phyloP scores from a whole-genome alignment of 2,329 filamentous ascomycete genomes.

The Fusarium sp. region DNA sequence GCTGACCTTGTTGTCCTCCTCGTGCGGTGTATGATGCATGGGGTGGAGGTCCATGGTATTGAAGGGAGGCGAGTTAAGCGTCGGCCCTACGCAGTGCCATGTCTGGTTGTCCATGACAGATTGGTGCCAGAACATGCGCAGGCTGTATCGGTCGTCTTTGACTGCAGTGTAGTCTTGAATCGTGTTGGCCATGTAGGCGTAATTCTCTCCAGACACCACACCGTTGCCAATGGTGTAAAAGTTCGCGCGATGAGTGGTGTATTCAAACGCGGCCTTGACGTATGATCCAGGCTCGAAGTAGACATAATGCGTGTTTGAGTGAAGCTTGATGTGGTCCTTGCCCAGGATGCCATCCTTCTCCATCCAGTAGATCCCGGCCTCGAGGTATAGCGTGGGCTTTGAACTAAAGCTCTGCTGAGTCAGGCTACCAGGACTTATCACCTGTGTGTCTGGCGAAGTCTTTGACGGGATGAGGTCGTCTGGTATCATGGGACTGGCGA shows the following conservation, averaged over 20 bases:
- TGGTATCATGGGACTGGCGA: background rate
- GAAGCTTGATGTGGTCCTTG: slow-evolving; percentile 34
- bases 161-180: slow-evolving; percentile 43
- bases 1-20: slow-evolving; percentile 24
- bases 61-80: slow-evolving; percentile 50
- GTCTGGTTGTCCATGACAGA: slow-evolving; percentile 36
- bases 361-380: slow-evolving; percentile 49
- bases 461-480: slow-evolving; percentile 41
- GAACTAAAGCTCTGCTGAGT: slow-evolving; percentile 27
- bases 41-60: slow-evolving; percentile 51
- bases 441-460: slow-evolving; percentile 12
- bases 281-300: slow-evolving; percentile 49
- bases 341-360: slow-evolving; percentile 13
- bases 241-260: slow-evolving; percentile 33
- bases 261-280: slow-evolving; percentile 53
- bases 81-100: slow-evolving; percentile 43
- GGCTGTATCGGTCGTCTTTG: slow-evolving; percentile 43
- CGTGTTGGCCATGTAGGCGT: slow-evolving; percentile 52
- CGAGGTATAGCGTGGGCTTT: slow-evolving; percentile 41
- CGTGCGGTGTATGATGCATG: slow-evolving; percentile 16
- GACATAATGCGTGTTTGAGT: slow-evolving; percentile 38
- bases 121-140: slow-evolving; percentile 48
- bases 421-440: slow-evolving; percentile 15
- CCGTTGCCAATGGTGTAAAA: slow-evolving; percentile 50
- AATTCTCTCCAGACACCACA: slow-evolving; percentile 52